Percentiles rank a stretch among this genome's conserved stretches.
These are phyloP conservation scores for Blastobotrys proliferans DNA, from an alignment of 1,139 yeast species.

Conservation along the genomic window DNA sequence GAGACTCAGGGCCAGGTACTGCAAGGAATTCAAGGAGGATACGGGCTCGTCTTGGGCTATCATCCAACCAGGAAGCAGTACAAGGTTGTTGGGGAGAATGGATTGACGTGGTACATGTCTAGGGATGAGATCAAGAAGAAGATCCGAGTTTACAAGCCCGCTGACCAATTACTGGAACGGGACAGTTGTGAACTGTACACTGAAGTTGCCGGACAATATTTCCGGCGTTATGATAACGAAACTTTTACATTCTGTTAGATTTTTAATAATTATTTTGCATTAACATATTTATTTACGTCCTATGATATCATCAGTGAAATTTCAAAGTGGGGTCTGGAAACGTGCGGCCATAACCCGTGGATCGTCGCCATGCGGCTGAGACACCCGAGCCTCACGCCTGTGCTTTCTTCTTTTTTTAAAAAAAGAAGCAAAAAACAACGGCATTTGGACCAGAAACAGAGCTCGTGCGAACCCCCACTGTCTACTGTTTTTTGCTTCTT, in stretches of 20 bases:
- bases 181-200: conserved; percentile 1
- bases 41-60: conserved; percentile 4
- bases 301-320: too few relatives aligned
- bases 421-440: too few relatives aligned
- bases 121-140: conserved; percentile 5
- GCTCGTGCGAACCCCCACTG: too few relatives aligned
- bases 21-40: not conserved
- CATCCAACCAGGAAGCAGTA: conserved; percentile 1
- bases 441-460: too few relatives aligned
- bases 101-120: conserved; percentile 5
- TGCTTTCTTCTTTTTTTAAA: too few relatives aligned
- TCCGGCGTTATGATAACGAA: conserved; percentile 5
- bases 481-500: too few relatives aligned
- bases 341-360: too few relatives aligned
- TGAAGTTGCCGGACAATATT: conserved; percentile 4
- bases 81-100: conserved; percentile 8
- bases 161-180: not conserved
- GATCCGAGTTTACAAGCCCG: conserved; percentile 1
- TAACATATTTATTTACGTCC: not conserved
- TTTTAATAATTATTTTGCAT: not conserved
- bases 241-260: conserved; percentile 4
- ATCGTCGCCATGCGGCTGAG: too few relatives aligned
- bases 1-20: conserved; percentile 6
- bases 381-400: too few relatives aligned
- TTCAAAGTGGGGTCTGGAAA: too few relatives aligned